Evolutionary conservation across 139 green algal species (phyloP).

Genomic region (Volvox reticuliferus): DNA sequence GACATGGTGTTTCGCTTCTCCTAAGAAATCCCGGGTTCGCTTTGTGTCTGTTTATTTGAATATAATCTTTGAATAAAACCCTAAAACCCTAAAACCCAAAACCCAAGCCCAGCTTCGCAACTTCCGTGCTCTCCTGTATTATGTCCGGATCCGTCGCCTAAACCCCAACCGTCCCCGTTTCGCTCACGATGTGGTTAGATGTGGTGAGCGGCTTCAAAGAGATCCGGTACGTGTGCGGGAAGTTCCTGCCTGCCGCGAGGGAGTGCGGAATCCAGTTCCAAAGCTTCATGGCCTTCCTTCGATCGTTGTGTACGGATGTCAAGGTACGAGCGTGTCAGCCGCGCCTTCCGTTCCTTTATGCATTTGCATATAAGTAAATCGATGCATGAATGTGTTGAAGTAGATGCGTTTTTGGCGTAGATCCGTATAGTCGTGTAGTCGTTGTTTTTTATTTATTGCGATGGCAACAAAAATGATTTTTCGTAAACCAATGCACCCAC

Average conservation of each 20-base stretch:
- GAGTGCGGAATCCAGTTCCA: background rate
- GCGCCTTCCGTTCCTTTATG: too few species aligned
- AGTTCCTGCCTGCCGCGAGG: background rate
- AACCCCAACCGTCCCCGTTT: background rate
- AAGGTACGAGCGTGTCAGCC: background rate
- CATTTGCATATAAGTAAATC: too few species aligned
- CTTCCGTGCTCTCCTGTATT: background rate
- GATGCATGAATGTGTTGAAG: too few species aligned
- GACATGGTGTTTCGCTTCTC: background rate
- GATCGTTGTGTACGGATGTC: background rate
- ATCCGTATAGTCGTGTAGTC: too few species aligned
- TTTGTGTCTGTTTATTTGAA: too few species aligned
- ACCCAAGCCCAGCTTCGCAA: background rate
- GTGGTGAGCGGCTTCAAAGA: slow-evolving; percentile 22
- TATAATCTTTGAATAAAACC: background rate
- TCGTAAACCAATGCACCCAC: too few species aligned
- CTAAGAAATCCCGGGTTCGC: background rate
- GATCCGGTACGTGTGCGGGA: background rate
- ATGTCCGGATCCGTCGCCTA: background rate
- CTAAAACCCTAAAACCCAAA: background rate
- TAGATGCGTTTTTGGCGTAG: too few species aligned
- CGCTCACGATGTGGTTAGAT: background rate
- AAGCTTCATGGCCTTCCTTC: background rate
- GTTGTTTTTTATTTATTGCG: too few species aligned
- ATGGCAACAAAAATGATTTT: too few species aligned